A percentile compares a stretch with the other conserved stretches of the same genome.
Evolutionary conservation across 2,329 filamentous ascomycete species (phyloP).

Genomic region (Scytalidium sp.): DNA sequence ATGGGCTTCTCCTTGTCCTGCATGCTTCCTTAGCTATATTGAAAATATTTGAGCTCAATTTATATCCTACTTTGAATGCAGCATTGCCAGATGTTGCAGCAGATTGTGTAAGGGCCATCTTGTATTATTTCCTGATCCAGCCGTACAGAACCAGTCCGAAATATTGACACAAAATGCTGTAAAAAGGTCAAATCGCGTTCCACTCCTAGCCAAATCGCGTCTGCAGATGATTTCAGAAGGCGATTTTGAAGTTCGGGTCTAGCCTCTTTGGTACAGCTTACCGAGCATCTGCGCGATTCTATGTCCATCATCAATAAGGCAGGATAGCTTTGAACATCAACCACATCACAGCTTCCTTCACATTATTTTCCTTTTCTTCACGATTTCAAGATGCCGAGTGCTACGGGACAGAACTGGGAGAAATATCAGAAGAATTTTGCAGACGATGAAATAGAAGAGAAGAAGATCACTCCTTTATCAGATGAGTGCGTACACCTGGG

Average conservation of each 20-base stretch:
- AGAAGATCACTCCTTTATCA: slow-evolving; percentile 96
- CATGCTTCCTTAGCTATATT: slow-evolving; percentile 21
- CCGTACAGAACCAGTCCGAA: neutral
- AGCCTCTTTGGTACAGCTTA: slow-evolving; percentile 11
- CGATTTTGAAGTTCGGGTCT: slow-evolving; percentile 12
- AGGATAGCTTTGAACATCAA: slow-evolving; percentile 1
- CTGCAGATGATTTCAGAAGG: slow-evolving; percentile 12
- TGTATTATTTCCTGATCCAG: slow-evolving; percentile 23
- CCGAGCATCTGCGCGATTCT: slow-evolving; percentile 8
- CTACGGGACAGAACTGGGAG: slow-evolving; percentile 93
- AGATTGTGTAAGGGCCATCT: slow-evolving; percentile 40
- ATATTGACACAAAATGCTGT: slow-evolving; percentile 6
- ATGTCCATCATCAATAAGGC: slow-evolving; percentile 3
- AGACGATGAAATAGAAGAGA: slow-evolving; percentile 96
- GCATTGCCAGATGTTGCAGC: slow-evolving; percentile 51
- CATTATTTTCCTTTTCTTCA: slow-evolving; percentile 36
- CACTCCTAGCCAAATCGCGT: slow-evolving; percentile 18
- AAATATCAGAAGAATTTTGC: slow-evolving; percentile 97
- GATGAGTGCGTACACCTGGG: slow-evolving; percentile 71
- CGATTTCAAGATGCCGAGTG: slow-evolving; percentile 64
- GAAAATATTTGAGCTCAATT: slow-evolving; percentile 14
- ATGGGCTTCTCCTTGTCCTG: slow-evolving; percentile 96
- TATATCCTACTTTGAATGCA: slow-evolving; percentile 58
- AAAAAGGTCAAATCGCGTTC: slow-evolving; percentile 19
- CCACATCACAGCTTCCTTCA: slow-evolving; percentile 12